Conservation (phyloP, 2,329 filamentous ascomycete species). For the Ophiostoma sp. region DNA sequence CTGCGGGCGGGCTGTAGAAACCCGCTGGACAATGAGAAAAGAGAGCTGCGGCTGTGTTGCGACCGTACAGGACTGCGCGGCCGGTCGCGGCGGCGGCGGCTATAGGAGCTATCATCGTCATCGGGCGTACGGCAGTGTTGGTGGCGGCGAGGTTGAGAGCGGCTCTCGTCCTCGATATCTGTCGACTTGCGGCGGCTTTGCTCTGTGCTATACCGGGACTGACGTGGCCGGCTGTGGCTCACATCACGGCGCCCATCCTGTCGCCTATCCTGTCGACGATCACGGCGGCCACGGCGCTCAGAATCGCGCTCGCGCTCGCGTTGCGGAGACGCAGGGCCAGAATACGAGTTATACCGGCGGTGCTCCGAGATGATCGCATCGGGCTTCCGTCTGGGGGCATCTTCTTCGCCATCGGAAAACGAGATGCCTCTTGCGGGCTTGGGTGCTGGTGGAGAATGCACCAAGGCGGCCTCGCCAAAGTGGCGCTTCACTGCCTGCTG, state of each 20-base stretch:
- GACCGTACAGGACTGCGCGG: background rate
- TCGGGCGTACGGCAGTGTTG: background rate
- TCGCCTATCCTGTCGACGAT: background rate
- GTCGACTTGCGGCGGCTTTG: background rate
- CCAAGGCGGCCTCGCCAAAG: constrained; percentile 25
- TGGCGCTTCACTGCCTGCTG: constrained; percentile 53
- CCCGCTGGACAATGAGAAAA: background rate
- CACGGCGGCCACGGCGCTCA: background rate
- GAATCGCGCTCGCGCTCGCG: background rate
- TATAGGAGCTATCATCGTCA: background rate
- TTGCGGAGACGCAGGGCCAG: background rate
- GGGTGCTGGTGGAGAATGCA: background rate
- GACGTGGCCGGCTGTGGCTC: background rate
- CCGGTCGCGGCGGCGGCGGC: background rate
- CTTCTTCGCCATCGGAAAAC: background rate
- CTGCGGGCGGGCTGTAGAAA: background rate
- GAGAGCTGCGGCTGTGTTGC: background rate
- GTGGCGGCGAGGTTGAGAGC: background rate
- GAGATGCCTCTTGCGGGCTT: background rate
- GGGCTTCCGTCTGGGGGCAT: background rate
- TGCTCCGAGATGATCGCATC: background rate
- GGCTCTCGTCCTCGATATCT: background rate
- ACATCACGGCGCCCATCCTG: constrained; percentile 9
- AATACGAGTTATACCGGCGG: constrained; percentile 13
- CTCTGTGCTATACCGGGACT: background rate